phyloP scores from a whole-genome alignment of 2,329 filamentous ascomycete genomes.

The Fusarium drepaniforme region DNA sequence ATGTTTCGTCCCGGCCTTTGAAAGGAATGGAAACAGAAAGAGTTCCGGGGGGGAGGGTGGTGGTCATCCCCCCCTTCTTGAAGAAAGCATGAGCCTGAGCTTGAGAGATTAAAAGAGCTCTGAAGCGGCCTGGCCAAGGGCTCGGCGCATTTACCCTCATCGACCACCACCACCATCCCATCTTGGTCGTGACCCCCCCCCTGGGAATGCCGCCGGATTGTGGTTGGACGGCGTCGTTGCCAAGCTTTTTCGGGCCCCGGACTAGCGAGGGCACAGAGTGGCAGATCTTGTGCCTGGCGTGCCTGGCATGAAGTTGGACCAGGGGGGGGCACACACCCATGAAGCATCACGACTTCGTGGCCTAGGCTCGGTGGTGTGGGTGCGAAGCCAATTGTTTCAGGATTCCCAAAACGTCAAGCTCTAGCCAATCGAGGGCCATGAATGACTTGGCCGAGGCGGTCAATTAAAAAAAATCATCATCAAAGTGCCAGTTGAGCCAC shows the following conservation, averaged over 20 bases:
- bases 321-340: neutral
- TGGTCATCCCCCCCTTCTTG: neutral
- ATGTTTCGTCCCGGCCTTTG: conserved; percentile 34
- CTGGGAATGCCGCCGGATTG: conserved; percentile 6
- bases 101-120: conserved; percentile 34
- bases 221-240: conserved; percentile 17
- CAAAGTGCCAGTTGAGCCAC: conserved; percentile 18
- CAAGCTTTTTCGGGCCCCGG: conserved; percentile 21
- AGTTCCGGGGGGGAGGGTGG: neutral
- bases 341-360: conserved; percentile 15
- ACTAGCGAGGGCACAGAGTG: conserved; percentile 8
- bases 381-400: conserved; percentile 35
- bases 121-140: conserved; percentile 15
- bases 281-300: conserved; percentile 41
- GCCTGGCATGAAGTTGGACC: conserved; percentile 22
- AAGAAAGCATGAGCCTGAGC: neutral
- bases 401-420: conserved; percentile 7
- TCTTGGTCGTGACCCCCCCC: neutral
- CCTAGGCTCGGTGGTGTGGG: conserved; percentile 21
- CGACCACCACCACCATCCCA: conserved; percentile 5
- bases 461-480: conserved; percentile 19
- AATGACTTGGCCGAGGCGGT: conserved; percentile 20
- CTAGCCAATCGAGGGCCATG: conserved; percentile 19
- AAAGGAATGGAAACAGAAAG: conserved; percentile 26
- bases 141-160: conserved; percentile 12